These are phyloP conservation scores for Podospora bellae-mahoneyi DNA, from an alignment of 495 filamentous ascomycete genomes.

Conservation along the genomic window DNA sequence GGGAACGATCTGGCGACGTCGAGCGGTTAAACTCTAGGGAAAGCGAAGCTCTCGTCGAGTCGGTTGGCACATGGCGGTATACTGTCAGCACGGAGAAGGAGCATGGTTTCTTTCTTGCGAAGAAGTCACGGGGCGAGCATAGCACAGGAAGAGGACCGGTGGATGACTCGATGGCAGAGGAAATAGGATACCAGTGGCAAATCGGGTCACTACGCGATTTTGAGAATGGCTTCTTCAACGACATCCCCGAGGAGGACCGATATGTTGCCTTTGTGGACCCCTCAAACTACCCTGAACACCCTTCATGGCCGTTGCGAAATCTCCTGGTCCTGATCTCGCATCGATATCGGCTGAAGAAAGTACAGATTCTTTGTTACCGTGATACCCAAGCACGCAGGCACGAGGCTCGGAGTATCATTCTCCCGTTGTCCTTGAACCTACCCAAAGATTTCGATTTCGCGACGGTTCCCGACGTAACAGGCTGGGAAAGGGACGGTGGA, in stretches of 20 bases:
- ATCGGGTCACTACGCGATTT: conserved; percentile 71
- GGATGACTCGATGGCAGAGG: conserved; percentile 39
- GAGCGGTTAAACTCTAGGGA: conserved; percentile 60
- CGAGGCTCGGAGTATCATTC: conserved; percentile 73
- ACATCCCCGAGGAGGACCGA: conserved; percentile 61
- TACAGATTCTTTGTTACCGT: conserved; percentile 87
- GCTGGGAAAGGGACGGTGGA: conserved; percentile 82
- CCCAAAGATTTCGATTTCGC: conserved; percentile 38
- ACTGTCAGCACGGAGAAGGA: conserved; percentile 71
- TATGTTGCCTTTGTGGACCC: conserved; percentile 88
- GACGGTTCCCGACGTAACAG: conserved; percentile 79
- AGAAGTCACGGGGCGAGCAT: conserved; percentile 53
- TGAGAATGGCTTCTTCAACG: conserved; percentile 83
- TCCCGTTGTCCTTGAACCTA: conserved; percentile 59
- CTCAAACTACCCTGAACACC: conserved; percentile 78
- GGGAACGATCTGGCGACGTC: conserved; percentile 55
- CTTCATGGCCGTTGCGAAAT: conserved; percentile 91
- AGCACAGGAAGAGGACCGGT: conserved; percentile 25
- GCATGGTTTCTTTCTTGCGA: conserved; percentile 91
- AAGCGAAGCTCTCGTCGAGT: conserved; percentile 68
- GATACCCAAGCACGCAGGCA: conserved; percentile 73
- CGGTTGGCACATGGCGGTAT: conserved; percentile 82
- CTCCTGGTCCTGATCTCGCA: conserved; percentile 80
- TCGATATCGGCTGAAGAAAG: conserved; percentile 70
- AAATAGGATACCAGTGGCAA: conserved; percentile 65